Evolutionary conservation across 805 yeast species (phyloP).

Genomic region (Yarrowia divulgata): DNA sequence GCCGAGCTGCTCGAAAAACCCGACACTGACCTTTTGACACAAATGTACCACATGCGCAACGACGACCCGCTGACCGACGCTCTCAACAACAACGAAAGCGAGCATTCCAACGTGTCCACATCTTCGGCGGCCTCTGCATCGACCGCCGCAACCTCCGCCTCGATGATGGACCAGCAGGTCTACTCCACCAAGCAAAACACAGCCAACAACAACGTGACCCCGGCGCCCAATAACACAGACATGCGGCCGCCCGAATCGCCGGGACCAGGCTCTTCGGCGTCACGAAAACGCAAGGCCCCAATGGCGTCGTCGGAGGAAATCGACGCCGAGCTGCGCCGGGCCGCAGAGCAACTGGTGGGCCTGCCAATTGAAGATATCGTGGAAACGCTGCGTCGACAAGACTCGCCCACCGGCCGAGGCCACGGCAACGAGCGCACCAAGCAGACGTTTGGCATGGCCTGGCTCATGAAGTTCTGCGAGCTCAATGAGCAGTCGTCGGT

Average conservation of each 20-base stretch:
- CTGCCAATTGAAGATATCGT: conserved; percentile 43
- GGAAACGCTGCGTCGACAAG: conserved; percentile 41
- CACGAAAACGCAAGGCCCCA: conserved; percentile 33
- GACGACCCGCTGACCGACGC: conserved; percentile 27
- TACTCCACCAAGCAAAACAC: neutral
- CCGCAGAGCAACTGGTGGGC: conserved; percentile 40
- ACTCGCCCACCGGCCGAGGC: conserved; percentile 35
- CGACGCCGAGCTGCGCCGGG: conserved; percentile 41
- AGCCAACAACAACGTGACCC: neutral
- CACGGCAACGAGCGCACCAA: conserved; percentile 48
- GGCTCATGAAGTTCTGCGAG: conserved; percentile 73
- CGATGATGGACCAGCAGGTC: conserved; percentile 2
- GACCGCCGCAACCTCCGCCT: conserved; percentile 14
- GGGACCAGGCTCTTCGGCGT: conserved; percentile 12
- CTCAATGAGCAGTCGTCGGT: conserved; percentile 60
- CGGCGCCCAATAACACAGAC: conserved; percentile 21
- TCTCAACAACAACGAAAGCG: conserved; percentile 21
- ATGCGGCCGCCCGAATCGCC: conserved; percentile 26
- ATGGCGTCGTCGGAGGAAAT: conserved; percentile 41
- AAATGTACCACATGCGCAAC: conserved; percentile 28
- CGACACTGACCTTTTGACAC: conserved; percentile 14
- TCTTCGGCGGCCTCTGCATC: conserved; percentile 18
- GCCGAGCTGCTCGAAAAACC: conserved; percentile 33
- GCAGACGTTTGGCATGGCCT: conserved; percentile 82
- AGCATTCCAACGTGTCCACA: conserved; percentile 27